Conservation (phyloP, 108 stramenopile species). For the Schizochytrium sp. region DNA sequence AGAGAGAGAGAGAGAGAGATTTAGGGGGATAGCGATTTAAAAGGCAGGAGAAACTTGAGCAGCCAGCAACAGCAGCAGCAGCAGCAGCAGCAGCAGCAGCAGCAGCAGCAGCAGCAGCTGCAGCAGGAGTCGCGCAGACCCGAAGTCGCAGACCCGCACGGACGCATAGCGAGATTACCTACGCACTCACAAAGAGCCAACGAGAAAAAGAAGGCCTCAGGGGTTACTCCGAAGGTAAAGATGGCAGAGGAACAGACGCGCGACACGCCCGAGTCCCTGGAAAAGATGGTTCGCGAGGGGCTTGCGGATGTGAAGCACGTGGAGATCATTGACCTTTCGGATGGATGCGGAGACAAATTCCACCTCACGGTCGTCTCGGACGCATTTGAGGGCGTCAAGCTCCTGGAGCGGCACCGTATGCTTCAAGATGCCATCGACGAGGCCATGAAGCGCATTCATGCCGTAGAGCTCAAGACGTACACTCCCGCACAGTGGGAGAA, state of each 20-base stretch:
- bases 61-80: neutral
- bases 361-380: neutral
- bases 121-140: neutral
- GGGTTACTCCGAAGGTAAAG: too few species aligned
- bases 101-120: neutral
- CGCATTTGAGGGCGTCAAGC: neutral
- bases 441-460: neutral
- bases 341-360: constrained; percentile 3
- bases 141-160: neutral
- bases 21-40: neutral
- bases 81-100: neutral
- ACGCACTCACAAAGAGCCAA: too few species aligned
- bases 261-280: neutral
- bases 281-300: neutral
- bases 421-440: neutral
- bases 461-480: neutral
- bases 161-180: too few species aligned
- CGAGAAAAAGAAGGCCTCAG: too few species aligned
- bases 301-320: neutral
- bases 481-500: neutral
- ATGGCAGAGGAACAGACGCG: too few species aligned
- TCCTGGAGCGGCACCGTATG: constrained; percentile 7
- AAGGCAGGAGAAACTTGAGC: neutral
- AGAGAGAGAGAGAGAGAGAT: neutral
- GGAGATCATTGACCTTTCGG: neutral